Evolutionary conservation across 169 alveolate species (phyloP), one percentile per base, ranked within the genome.

Genomic region (Plasmodium vivax): DNA sequence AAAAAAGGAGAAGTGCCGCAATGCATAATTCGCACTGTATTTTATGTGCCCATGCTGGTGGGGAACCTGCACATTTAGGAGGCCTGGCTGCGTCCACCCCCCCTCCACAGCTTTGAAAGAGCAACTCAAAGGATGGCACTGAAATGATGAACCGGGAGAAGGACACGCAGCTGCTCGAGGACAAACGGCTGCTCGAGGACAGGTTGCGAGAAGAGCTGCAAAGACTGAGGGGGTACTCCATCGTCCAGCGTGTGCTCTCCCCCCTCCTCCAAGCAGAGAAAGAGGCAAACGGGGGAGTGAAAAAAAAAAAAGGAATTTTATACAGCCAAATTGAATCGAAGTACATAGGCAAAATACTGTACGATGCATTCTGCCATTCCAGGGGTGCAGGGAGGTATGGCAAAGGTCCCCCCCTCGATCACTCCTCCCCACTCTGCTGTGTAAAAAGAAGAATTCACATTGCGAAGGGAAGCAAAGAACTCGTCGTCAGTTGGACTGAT

Each of bases 241-340:
- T 79, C 32, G 68, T 87, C 68, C 75, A 79, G 9, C 34, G 9
- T 56, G 84, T 54, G 34, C 68, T 87, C 16, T 23, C 84, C 51
- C 1, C 77, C 43, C 62, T 47, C 12, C 19, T 32, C 6, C n/a
- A 71, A 9, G 14, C 9, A 14, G 41, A 51, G 81, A 36, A 75
- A 74, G 56, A 34, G 68, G 41, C 36, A 75, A 77, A 34, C 30
- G 81, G 62, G 47, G 43, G 34, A 12, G 88, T 54, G 68, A 30
- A 30, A 83, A 56, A 83, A 83, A 85, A 85, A 36, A 38, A 45
- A 30, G 93, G 93, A 54, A 56, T n/a, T 87, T 45, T 87, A 77
- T 77, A 51, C 19, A 75, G 45, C 16, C 68, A 75, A 87, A 87
- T 87, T 30, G 93, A 87, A 87, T 87, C 74, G 14, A 62, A 87